Base-by-base conservation (phyloP, 1,284 basidiomycete species). In the Agroathelia rolfsii region DNA sequence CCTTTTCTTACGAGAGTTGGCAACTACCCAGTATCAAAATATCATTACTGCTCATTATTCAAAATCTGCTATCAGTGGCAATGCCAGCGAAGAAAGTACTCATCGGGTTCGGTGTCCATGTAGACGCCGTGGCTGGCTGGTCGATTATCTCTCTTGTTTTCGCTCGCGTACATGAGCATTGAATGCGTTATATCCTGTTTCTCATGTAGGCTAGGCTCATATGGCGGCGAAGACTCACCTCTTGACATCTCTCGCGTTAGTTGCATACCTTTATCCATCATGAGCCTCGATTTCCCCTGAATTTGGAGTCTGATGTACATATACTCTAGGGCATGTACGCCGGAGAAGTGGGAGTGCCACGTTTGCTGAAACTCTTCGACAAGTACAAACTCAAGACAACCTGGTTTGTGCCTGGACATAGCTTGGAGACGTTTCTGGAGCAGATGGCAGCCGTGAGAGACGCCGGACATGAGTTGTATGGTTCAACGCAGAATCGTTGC, bases 331-430 rank as follows among this genome's bases (percentile, higher is more conserved):
- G 77, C 5, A 66, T 80, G 58, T 81, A 69, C 44, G 74, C 83
- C 0, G 83, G 81, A 6, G 60, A 64, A 37, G 56, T 57, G 24
- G 62, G 55, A 23, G 42, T 48, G 6, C 55, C 50, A 2, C 51
- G 60, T 17, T 45, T 62, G 7, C 39, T 62, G 19, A 55, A 53
- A 39, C 42, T 61, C 17, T 61, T 62, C 41, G 40, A 46, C 3
- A 62, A 62, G 39, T 58, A 56, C n/a, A n/a, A n/a, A n/a, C n/a
- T n/a, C n/a, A n/a, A n/a, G n/a, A n/a, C n/a, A n/a, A 71, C 64
- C 3, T 84, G 74, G 79, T 85, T 81, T 49, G 79, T 86, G 36
- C 81, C 76, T 13, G 74, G 75, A 3, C 79, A 82, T 40, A 77
- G 74, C 37, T 55, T 81, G 30, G 78, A 81, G 41, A 77, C 77